Evolutionary conservation across 1,284 basidiomycete species (phyloP), one percentile per base, ranked within the genome.

Genomic region (Melampsora americana): DNA sequence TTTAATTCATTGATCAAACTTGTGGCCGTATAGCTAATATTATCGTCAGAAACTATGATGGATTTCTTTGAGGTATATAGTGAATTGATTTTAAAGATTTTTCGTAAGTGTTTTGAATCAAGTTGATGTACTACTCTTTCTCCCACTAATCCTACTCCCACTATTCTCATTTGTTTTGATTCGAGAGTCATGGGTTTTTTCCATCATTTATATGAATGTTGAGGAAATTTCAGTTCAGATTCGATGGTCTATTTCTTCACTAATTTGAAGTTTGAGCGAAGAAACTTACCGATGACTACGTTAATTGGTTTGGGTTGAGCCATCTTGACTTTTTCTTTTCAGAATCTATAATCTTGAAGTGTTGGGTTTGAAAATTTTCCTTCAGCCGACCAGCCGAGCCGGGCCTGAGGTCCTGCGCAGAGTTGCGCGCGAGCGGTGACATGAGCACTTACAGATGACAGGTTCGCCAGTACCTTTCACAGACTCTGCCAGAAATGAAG

Each of bases 71-170:
- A 73, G 11, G 70, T 73, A n/a, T 73, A 62, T 16, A 73, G 64
- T n/a, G 70, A 66, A 7, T 53, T 65, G 61, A 73, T 66, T 50
- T 23, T 26, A 48, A 73, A 73, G 46, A 61, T 39, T n/a, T 48
- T 56, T n/a, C 64, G 61, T 6, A 73, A 26, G 9, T 62, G 18
- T 12, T 12, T 3, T 16, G 53, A 56, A 61, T 65, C 64, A 32
- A 73, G 64, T 53, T 73, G 70, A 32, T 73, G 70, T 14, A 73
- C 70, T 26, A 73, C 70, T 30, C 56, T 42, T 30, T 73, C 70
- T 46, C 70, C 70, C 11, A 73, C 70, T 50, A 73, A 53, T 30
- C 70, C 70, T 20, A 73, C 70, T n/a, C 70, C 70, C 20, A 73
- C 70, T 73, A 56, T 5, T 56, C 28, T 56, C 53, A 7, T 12